These are phyloP conservation scores for Hyphopichia fennica DNA, from an alignment of 1,139 yeast genomes.

Conservation along the genomic window DNA sequence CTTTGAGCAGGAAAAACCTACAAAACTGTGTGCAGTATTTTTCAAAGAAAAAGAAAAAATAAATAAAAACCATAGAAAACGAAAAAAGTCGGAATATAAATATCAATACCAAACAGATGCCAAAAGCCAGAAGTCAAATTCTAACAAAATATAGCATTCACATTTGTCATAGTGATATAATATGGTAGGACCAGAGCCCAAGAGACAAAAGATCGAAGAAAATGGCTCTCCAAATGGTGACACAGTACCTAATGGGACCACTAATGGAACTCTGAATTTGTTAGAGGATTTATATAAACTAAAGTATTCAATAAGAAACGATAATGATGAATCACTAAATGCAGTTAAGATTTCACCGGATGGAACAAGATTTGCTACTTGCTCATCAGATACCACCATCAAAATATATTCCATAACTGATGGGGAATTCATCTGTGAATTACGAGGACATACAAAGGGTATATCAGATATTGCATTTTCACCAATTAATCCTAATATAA, in stretches of 20 bases:
- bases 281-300: background rate
- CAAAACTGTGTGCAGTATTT: too few relatives aligned
- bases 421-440: slow-evolving; percentile 28
- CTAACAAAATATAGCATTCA: too few relatives aligned
- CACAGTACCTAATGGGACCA: background rate
- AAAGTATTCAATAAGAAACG: slow-evolving; percentile 1
- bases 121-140: too few relatives aligned
- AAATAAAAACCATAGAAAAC: too few relatives aligned
- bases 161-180: too few relatives aligned
- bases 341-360: slow-evolving; percentile 66
- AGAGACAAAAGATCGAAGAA: background rate
- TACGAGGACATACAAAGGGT: slow-evolving; percentile 68
- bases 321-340: slow-evolving; percentile 22
- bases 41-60: too few relatives aligned
- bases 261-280: background rate
- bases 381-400: slow-evolving; percentile 35
- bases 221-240: background rate
- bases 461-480: slow-evolving; percentile 74
- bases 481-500: slow-evolving; percentile 61
- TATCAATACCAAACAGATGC: too few relatives aligned
- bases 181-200: slow-evolving; percentile 6
- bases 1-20: background rate
- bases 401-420: slow-evolving; percentile 20
- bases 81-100: too few relatives aligned
- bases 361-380: slow-evolving; percentile 60